Evolutionary conservation across 768 basidiomycete species (phyloP).

Genomic region (Clathrus columnatus): DNA sequence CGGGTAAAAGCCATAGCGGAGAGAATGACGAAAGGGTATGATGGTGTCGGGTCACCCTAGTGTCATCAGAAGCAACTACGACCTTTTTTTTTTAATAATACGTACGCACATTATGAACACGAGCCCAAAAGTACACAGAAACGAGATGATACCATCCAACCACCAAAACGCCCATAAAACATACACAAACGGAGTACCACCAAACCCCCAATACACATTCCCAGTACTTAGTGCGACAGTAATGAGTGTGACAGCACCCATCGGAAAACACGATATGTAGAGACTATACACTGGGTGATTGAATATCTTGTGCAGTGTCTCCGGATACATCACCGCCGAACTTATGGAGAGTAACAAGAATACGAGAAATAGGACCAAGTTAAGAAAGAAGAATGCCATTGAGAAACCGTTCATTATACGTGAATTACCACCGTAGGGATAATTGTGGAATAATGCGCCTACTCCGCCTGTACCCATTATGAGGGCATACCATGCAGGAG

Average conservation of each 20-base stretch:
- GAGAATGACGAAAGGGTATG: constrained; percentile 34
- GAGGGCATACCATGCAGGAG: constrained; percentile 13
- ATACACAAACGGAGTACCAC: constrained; percentile 7
- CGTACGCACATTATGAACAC: constrained; percentile 5
- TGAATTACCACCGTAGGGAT: constrained; percentile 7
- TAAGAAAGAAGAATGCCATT: constrained; percentile 3
- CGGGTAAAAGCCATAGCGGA: constrained; percentile 42
- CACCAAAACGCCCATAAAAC: constrained; percentile 5
- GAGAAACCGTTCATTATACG: constrained; percentile 3
- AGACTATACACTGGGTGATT: constrained; percentile 9
- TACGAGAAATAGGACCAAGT: constrained; percentile 3
- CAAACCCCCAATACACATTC: background rate
- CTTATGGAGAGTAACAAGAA: constrained; percentile 2
- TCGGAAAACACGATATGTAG: constrained; percentile 8
- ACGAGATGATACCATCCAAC: background rate
- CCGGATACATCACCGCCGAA: constrained; percentile 1
- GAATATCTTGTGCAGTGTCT: background rate
- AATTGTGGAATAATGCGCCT: constrained; percentile 5
- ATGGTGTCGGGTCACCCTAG: constrained; percentile 36
- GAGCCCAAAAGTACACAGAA: constrained; percentile 4
- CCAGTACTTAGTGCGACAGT: constrained; percentile 1
- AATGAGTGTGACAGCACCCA: constrained; percentile 4
- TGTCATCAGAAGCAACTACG: background rate
- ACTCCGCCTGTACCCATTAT: constrained; percentile 12
- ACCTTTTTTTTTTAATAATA: background rate